These are phyloP conservation scores for Candida odintsovae DNA, from an alignment of 805 yeast genomes.

Conservation along the genomic window DNA sequence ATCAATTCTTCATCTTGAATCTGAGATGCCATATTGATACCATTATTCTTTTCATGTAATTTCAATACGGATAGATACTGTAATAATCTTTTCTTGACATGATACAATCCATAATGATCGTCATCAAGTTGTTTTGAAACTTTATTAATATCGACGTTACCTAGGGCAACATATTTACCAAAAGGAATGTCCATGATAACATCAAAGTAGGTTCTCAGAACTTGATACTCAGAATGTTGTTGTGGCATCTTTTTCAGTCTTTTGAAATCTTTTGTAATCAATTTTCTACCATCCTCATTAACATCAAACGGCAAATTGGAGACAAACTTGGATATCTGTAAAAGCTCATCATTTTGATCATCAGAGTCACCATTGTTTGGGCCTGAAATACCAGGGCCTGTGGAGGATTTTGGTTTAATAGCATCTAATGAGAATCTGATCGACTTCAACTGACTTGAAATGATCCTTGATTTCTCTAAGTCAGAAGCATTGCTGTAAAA, in stretches of 20 bases:
- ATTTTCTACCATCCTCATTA: constrained; percentile 35
- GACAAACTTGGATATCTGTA: constrained; percentile 26
- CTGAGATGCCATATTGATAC: neutral
- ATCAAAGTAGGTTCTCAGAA: constrained; percentile 57
- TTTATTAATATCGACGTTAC: constrained; percentile 37
- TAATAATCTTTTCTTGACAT: constrained; percentile 67
- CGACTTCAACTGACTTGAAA: constrained; percentile 49
- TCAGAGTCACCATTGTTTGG: constrained; percentile 5
- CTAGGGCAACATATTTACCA: constrained; percentile 28
- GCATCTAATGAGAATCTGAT: constrained; percentile 44
- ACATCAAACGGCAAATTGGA: constrained; percentile 24
- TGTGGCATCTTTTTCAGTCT: constrained; percentile 46
- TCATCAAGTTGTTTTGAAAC: constrained; percentile 57
- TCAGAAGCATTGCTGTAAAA: constrained; percentile 45
- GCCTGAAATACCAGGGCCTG: neutral
- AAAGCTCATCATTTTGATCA: constrained; percentile 34
- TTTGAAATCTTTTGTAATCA: constrained; percentile 44
- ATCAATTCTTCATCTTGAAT: constrained; percentile 14
- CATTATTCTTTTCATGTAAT: constrained; percentile 28
- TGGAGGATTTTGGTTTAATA: constrained; percentile 27
- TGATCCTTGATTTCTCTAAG: constrained; percentile 46
- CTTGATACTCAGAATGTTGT: constrained; percentile 60
- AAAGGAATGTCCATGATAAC: constrained; percentile 61
- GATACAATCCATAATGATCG: constrained; percentile 76
- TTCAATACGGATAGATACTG: constrained; percentile 79